Evolutionary conservation across 2,329 filamentous ascomycete genomes (phyloP).

Genomic region (Penicillium oxalicum): DNA sequence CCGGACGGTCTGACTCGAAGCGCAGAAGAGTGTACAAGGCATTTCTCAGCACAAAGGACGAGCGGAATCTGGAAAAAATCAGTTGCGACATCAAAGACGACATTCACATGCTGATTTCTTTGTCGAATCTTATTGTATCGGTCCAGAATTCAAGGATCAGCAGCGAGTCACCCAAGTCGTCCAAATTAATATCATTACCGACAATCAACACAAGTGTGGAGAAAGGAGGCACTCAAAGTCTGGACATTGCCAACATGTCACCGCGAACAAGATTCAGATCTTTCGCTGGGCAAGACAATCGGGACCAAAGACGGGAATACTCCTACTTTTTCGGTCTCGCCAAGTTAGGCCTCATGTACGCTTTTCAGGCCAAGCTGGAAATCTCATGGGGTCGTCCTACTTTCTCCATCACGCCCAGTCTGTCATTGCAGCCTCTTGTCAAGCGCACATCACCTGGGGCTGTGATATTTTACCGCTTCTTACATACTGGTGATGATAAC

Average conservation of each 20-base stretch:
- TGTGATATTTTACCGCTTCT: too few relatives aligned
- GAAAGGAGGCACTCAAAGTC: not conserved
- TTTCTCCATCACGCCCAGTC: not conserved
- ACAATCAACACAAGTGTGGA: not conserved
- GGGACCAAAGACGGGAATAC: not conserved
- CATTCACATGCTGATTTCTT: not conserved
- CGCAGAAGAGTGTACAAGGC: not conserved
- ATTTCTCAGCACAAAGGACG: not conserved
- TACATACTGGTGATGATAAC: too few relatives aligned
- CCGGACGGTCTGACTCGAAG: not conserved
- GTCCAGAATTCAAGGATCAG: not conserved
- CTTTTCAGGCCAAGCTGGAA: not conserved
- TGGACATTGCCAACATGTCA: not conserved
- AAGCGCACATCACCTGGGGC: not conserved
- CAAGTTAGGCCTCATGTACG: not conserved
- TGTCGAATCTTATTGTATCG: not conserved
- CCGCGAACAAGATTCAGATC: not conserved
- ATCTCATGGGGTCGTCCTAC: not conserved
- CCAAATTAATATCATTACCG: not conserved
- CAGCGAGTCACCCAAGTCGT: too few relatives aligned
- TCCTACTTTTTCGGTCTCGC: not conserved
- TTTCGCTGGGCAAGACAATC: not conserved
- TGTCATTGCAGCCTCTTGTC: not conserved
- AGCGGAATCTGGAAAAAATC: not conserved
- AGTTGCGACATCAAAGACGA: not conserved